phyloP scores from a whole-genome alignment of 768 basidiomycete genomes.

The Phanerodontia chrysosporium region DNA sequence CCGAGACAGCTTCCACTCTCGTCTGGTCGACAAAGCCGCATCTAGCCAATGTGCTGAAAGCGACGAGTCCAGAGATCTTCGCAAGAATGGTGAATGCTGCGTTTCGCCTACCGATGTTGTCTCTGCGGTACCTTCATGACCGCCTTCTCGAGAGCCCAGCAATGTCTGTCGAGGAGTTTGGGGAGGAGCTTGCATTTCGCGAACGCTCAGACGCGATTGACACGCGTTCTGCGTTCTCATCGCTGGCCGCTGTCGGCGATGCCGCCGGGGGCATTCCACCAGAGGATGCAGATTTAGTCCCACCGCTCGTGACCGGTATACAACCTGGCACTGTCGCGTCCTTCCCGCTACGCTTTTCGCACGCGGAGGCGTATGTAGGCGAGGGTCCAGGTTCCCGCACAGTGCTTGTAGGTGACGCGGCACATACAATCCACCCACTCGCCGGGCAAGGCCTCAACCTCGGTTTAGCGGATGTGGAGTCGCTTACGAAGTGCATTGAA shows the following conservation, averaged over 20 bases:
- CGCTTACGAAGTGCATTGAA: constrained; percentile 63
- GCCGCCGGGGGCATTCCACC: constrained; percentile 51
- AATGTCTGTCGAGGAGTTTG: constrained; percentile 47
- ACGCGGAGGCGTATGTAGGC: constrained; percentile 84
- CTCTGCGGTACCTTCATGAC: constrained; percentile 62
- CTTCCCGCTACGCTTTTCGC: constrained; percentile 85
- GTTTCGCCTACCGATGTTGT: constrained; percentile 77
- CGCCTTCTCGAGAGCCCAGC: constrained; percentile 45
- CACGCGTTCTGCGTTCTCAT: constrained; percentile 58
- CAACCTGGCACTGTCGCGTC: constrained; percentile 76
- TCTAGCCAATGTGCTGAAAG: constrained; percentile 68
- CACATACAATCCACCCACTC: constrained; percentile 91
- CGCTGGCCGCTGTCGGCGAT: constrained; percentile 20
- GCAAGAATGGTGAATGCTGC: constrained; percentile 83
- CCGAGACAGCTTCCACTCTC: constrained; percentile 72
- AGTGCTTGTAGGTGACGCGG: constrained; percentile 92
- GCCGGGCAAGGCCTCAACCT: constrained; percentile 96
- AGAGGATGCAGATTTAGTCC: constrained; percentile 55
- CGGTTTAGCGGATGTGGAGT: constrained; percentile 83
- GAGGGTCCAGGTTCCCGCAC: constrained; percentile 64
- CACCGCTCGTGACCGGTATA: constrained; percentile 69
- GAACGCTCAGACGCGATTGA: constrained; percentile 69
- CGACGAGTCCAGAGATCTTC: constrained; percentile 60
- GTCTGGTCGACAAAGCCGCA: constrained; percentile 90
- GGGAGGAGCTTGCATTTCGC: constrained; percentile 65